Evolutionary conservation across 768 basidiomycete genomes (phyloP).

Genomic region (Termitomyces heimii): DNA sequence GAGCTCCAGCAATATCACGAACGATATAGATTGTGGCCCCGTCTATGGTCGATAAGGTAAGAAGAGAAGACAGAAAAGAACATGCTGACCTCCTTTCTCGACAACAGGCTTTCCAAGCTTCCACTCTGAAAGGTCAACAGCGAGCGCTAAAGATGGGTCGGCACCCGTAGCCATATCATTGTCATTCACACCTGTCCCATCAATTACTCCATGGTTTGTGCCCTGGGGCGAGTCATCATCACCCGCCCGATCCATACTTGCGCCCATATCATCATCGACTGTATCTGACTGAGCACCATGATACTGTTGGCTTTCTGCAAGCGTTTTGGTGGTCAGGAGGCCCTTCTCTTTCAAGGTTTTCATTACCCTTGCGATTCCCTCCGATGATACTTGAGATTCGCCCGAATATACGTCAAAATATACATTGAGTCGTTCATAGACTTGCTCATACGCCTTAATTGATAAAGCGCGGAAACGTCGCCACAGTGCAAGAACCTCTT

Average conservation of each 20-base stretch:
- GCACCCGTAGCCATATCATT: background rate
- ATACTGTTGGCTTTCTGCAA: background rate
- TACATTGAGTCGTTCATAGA: constrained; percentile 86
- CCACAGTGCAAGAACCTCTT: constrained; percentile 80
- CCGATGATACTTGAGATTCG: constrained; percentile 70
- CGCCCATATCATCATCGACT: background rate
- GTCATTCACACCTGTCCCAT: background rate
- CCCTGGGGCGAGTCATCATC: background rate
- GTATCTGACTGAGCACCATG: background rate
- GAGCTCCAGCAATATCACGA: constrained; percentile 89
- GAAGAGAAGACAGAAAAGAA: background rate
- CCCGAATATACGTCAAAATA: constrained; percentile 88
- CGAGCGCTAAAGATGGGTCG: constrained; percentile 63
- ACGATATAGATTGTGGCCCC: constrained; percentile 90
- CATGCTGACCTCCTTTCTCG: constrained; percentile 64
- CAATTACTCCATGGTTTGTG: background rate
- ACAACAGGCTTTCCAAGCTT: constrained; percentile 87
- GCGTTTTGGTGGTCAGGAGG: constrained; percentile 24
- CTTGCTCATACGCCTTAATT: constrained; percentile 78
- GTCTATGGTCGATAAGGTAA: constrained; percentile 45
- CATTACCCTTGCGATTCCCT: constrained; percentile 66
- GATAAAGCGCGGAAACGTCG: constrained; percentile 85
- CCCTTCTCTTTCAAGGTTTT: constrained; percentile 59
- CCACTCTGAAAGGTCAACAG: constrained; percentile 82
- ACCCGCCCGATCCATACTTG: no score